Evolutionary conservation across 441 rosid species (phyloP), one percentile per base, ranked within the genome.

Genomic region (Bruguiera hainesii): DNA sequence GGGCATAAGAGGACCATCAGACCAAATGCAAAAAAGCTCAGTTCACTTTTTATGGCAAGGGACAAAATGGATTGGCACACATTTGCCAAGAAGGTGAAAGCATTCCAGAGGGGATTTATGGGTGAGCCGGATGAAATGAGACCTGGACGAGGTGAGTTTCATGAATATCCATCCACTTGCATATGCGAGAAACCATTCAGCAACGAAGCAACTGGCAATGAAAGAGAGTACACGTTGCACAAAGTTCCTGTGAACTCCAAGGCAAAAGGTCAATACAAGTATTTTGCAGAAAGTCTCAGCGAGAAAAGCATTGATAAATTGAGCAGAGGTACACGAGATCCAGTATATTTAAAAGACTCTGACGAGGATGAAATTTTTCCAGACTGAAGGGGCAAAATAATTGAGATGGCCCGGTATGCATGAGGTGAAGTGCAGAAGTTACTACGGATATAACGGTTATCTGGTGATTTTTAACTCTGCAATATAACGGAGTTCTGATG

Each of bases 1-100:
- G 96, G 97, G 66, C 99, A 95, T 81, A 87, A 87, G 84, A 90
- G 99, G 79, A 92, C 95, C 61, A 92, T 95, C 70, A 83, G 95
- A 66, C 97, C 98, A 68, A 95, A 95, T 65, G 95, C 96, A 11
- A 95, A 83, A 81, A 87, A 79, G 84, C 96, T 95, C 4, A 87
- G 96, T 77, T 73, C 88, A 52, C 75, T 95, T 75, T 89, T 95
- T 72, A 79, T 78, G 89, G 76, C 75, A 63, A 84, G 93, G 31
- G 76, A 82, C 13, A 71, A 64, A 77, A 92, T 90, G 96, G 87
- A 80, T 63, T 92, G 95, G 98, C 86, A 85, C 56, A 78, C 89
- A 19, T 90, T 95, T 59, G 77, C 96, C 67, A 88, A 76, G 72
- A 92, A 84, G 76, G 93, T 95, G 37, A 95, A 87, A 79, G 79